Evolutionary conservation across 495 filamentous ascomycete genomes (phyloP), one percentile per base, ranked within the genome.

Genomic region (Hypoxylon fragiforme): DNA sequence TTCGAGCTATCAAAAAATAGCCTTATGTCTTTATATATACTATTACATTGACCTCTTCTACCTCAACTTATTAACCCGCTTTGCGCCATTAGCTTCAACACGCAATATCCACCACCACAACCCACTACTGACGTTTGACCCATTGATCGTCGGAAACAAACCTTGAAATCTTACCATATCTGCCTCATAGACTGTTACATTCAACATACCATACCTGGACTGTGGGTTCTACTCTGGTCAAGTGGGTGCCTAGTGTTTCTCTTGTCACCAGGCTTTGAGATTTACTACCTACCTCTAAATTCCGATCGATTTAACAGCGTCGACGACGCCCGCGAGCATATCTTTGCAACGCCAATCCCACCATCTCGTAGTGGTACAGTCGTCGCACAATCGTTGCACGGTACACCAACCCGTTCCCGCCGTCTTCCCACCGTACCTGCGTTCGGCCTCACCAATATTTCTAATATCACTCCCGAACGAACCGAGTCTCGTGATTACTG

Each of bases 401-500:
- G 24, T 28, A 4, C 24, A 28, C 9, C 4, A 28, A 9, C 24
- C 24, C 9, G 24, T 28, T 28, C 24, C 24, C 9, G 24, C n/a
- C n/a, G n/a, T n/a, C n/a, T 20, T 19, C 12, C 18, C 6, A 19
- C 18, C 6, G 13, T 38, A 18, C 16, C 15, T 38, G 31, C 26
- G 5, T 24, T 16, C 13, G 12, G 42, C 38, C 8, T 12, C 16
- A 31, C 28, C 7, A 13, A 28, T 31, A 8, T 56, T 22, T 32
- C 44, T 21, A 32, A 20, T 20, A 31, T 44, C 56, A 26, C 35
- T 54, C 41, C 35, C 34, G 41, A 30, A 16, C 19, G 24, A n/a
- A 43, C 21, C 30, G 14, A 38, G 18, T 20, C 34, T 13, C 14
- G 15, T 3, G 24, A 28, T 4, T 3, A 37, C 13, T 18, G 1